Evolutionary conservation across 2,329 filamentous ascomycete genomes (phyloP).

Genomic region (Piedraia hortae): DNA sequence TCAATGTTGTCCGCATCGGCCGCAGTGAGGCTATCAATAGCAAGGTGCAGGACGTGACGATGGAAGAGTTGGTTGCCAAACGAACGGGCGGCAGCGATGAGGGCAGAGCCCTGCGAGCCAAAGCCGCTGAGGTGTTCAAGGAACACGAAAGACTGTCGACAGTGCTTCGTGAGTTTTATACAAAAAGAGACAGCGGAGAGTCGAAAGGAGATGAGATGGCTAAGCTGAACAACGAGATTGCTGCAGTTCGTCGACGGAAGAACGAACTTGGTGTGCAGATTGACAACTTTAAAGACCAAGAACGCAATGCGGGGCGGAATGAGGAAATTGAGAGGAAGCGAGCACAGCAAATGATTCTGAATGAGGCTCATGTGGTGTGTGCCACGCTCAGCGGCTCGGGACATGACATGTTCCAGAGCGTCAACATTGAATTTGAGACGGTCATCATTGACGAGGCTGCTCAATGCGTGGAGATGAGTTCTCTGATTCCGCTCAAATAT

Average conservation of each 20-base stretch:
- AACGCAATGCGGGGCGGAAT: slow-evolving; percentile 55
- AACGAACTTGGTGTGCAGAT: slow-evolving; percentile 53
- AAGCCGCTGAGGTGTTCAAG: slow-evolving; percentile 40
- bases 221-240: slow-evolving; percentile 46
- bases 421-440: slow-evolving; percentile 92
- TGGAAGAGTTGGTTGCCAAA: slow-evolving; percentile 69
- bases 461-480: slow-evolving; percentile 91
- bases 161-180: slow-evolving; percentile 41
- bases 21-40: slow-evolving; percentile 78
- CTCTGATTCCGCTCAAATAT: slow-evolving; percentile 89
- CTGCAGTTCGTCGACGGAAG: slow-evolving; percentile 50
- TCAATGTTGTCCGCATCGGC: slow-evolving; percentile 74
- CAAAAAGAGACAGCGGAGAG: slow-evolving; percentile 34
- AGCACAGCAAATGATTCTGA: slow-evolving; percentile 73
- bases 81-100: slow-evolving; percentile 24
- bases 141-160: slow-evolving; percentile 33
- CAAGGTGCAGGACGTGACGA: slow-evolving; percentile 66
- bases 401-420: slow-evolving; percentile 85
- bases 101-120: slow-evolving; percentile 19
- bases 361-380: slow-evolving; percentile 76
- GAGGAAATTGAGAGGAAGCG: slow-evolving; percentile 60
- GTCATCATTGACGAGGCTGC: slow-evolving; percentile 96
- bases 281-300: slow-evolving; percentile 63
- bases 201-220: slow-evolving; percentile 24
- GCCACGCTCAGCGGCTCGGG: slow-evolving; percentile 85